Evolutionary conservation across 139 green algal species (phyloP).

Genomic region (Parachlorella kessleri): DNA sequence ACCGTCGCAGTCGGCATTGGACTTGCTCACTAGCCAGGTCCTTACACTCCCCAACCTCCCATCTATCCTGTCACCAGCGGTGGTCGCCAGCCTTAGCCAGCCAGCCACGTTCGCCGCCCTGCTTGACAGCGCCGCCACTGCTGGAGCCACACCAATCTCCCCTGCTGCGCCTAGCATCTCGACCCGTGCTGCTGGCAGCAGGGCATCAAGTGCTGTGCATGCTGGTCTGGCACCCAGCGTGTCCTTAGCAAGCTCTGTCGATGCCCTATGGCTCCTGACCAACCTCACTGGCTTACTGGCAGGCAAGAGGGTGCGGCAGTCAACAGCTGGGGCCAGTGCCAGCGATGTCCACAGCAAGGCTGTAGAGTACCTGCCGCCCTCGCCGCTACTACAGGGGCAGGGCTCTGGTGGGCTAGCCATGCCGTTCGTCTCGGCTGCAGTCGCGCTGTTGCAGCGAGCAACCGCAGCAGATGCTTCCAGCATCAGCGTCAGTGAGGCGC

Average conservation of each 20-base stretch:
- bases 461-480: neutral
- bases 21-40: neutral
- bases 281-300: constrained; percentile 38
- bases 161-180: too few relatives aligned
- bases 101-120: neutral
- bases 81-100: neutral
- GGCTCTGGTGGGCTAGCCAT: neutral
- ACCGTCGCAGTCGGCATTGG: neutral
- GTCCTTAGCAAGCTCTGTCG: too few relatives aligned
- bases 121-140: neutral
- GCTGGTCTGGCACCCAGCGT: too few relatives aligned
- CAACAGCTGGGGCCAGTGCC: neutral
- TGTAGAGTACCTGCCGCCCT: constrained; percentile 7
- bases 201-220: too few relatives aligned
- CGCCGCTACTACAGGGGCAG: neutral
- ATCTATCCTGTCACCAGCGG: neutral
- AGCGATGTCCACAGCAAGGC: neutral
- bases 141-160: too few relatives aligned
- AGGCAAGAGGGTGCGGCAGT: constrained; percentile 2
- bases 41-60: neutral
- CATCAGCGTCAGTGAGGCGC: neutral
- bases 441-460: neutral
- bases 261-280: constrained; percentile 2
- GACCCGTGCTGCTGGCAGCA: too few relatives aligned
- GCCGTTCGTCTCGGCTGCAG: neutral